A percentile compares a stretch with the other conserved stretches of the same genome.
Evolutionary conservation across 1,284 basidiomycete genomes (phyloP).

Genomic region (Erythrobasidium hasegawianum): DNA sequence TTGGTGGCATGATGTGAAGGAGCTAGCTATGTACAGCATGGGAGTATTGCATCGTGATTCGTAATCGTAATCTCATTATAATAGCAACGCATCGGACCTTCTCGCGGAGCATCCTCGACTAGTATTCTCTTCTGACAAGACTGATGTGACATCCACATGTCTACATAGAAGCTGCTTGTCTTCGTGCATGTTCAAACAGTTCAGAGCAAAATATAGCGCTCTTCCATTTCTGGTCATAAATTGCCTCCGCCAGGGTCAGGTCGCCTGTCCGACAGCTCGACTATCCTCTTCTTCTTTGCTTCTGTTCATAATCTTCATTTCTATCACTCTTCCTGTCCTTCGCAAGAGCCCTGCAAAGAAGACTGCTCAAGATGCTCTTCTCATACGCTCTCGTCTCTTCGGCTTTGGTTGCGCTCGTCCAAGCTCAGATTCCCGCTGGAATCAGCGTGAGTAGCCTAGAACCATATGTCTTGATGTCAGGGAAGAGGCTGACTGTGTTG

Average conservation of each 20-base stretch:
- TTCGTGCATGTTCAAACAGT: too few species aligned
- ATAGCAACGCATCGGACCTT: too few species aligned
- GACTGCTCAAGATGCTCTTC: not conserved
- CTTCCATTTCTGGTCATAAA: not conserved
- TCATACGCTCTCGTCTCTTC: not conserved
- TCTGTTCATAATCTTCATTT: not conserved
- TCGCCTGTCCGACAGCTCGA: not conserved
- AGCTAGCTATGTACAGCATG: not conserved
- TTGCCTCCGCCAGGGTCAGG: not conserved
- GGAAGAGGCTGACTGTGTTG: too few species aligned
- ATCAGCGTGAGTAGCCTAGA: not conserved
- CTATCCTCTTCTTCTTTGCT: not conserved
- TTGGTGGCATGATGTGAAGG: constrained; percentile 31
- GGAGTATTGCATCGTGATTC: not conserved
- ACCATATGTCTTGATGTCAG: not conserved
- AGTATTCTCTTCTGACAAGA: too few species aligned
- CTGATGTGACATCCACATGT: too few species aligned
- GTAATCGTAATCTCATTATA: not conserved
- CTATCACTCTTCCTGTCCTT: too few species aligned
- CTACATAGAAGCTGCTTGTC: too few species aligned
- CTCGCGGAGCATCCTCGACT: too few species aligned
- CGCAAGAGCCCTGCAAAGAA: too few species aligned
- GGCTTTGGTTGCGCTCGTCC: not conserved
- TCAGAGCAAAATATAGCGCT: not conserved
- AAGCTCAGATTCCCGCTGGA: not conserved